Evolutionary conservation across 2,329 filamentous ascomycete species (phyloP).

Genomic region (Drechslerella coelobrocha): DNA sequence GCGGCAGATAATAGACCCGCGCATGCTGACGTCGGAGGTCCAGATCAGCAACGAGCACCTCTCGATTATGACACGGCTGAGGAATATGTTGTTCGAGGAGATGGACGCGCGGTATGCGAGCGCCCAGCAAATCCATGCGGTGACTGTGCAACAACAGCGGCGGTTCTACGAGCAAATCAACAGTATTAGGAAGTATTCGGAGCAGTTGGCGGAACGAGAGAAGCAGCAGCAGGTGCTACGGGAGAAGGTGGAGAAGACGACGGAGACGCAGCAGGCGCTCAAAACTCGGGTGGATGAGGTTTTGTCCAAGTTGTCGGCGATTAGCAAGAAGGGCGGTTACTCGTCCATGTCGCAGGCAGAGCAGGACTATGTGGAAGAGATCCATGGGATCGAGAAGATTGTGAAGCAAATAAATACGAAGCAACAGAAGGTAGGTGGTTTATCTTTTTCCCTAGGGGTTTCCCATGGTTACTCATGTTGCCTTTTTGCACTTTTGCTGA

Average conservation of each 20-base stretch:
- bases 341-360: constrained; percentile 47
- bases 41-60: constrained; percentile 30
- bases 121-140: constrained; percentile 37
- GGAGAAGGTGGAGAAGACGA: constrained; percentile 34
- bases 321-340: constrained; percentile 40
- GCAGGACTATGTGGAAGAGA: constrained; percentile 43
- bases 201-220: constrained; percentile 34
- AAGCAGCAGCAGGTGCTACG: constrained; percentile 41
- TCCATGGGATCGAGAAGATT: constrained; percentile 46
- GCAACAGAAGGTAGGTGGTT: constrained; percentile 36
- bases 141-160: constrained; percentile 32
- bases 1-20: constrained; percentile 25
- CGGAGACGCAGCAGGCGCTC: constrained; percentile 24
- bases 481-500: background rate
- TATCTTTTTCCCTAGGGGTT: background rate
- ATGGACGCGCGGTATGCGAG: constrained; percentile 43
- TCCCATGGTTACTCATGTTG: background rate
- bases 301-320: constrained; percentile 34
- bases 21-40: constrained; percentile 24
- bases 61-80: constrained; percentile 25
- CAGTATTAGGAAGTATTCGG: constrained; percentile 38
- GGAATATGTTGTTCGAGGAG: constrained; percentile 36
- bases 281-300: constrained; percentile 35
- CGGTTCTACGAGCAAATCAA: constrained; percentile 47
- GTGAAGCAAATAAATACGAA: constrained; percentile 32